These are phyloP conservation scores for Poa pratensis DNA, from an alignment of 176 grass and related monocot genomes.

Conservation along the genomic window DNA sequence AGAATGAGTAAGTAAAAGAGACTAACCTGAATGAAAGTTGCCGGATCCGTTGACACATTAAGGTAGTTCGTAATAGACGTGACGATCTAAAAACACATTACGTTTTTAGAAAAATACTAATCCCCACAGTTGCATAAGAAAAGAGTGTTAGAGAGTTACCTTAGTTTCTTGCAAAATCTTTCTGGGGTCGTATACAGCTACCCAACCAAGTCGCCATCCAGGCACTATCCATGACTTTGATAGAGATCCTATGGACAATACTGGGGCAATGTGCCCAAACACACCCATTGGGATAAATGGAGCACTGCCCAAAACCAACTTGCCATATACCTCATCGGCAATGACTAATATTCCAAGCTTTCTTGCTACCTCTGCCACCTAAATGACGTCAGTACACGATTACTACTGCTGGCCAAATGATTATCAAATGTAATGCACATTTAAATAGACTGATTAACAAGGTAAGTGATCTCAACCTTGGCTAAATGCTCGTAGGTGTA, in stretches of 20 bases:
- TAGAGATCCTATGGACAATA: conserved; percentile 59
- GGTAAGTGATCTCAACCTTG: conserved; percentile 33
- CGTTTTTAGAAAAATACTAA: background rate
- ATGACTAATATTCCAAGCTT: conserved; percentile 69
- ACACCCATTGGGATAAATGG: conserved; percentile 64
- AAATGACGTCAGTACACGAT: background rate
- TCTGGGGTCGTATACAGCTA: conserved; percentile 48
- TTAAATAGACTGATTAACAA: background rate
- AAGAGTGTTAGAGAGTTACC: conserved; percentile 6
- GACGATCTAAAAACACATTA: conserved; percentile 35
- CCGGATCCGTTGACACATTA: conserved; percentile 70
- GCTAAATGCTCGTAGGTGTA: conserved; percentile 54
- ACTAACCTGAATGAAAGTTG: conserved; percentile 71
- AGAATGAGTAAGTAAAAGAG: background rate
- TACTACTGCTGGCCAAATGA: background rate
- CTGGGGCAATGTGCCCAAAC: conserved; percentile 53
- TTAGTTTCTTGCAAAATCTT: conserved; percentile 54
- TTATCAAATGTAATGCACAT: background rate
- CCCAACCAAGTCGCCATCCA: conserved; percentile 82
- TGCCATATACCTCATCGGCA: conserved; percentile 70
- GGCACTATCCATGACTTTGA: conserved; percentile 83
- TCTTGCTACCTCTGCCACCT: conserved; percentile 64
- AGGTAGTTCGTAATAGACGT: conserved; percentile 50
- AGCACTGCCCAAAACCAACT: conserved; percentile 50
- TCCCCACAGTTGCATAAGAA: background rate